These are phyloP conservation scores for Aurantiochytrium sp. DNA, from an alignment of 108 stramenopile genomes.

Conservation along the genomic window DNA sequence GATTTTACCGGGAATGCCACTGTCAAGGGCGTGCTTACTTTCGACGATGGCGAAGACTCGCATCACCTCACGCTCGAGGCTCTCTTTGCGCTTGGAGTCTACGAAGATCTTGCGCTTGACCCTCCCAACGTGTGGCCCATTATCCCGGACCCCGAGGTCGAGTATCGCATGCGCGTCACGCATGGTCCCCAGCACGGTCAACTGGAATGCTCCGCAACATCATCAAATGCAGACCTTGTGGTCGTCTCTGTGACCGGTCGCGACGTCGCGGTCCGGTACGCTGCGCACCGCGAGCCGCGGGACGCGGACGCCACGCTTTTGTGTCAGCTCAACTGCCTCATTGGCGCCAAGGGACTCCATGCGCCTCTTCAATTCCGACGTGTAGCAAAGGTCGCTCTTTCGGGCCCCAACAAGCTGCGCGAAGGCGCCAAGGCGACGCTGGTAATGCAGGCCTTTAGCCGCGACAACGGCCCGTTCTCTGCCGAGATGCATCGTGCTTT, in stretches of 20 bases:
- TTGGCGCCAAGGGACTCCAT: neutral
- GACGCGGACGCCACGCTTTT: neutral
- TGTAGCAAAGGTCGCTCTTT: neutral
- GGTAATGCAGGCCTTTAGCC: neutral
- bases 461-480: neutral
- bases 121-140: neutral
- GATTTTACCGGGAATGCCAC: neutral
- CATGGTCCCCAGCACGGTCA: neutral
- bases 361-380: neutral
- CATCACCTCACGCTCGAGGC: neutral
- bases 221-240: neutral
- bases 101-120: neutral
- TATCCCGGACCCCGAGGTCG: neutral
- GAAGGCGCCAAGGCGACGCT: neutral
- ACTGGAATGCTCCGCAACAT: neutral
- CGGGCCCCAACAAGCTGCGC: neutral
- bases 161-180: neutral
- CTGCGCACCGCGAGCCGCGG: neutral
- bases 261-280: neutral
- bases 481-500: neutral
- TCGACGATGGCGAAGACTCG: neutral
- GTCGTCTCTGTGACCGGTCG: neutral
- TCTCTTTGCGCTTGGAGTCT: neutral
- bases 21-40: neutral
- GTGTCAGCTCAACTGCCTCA: neutral